Conservation (phyloP, 495 filamentous ascomycete species). For the Aspergillus taichungensis region DNA sequence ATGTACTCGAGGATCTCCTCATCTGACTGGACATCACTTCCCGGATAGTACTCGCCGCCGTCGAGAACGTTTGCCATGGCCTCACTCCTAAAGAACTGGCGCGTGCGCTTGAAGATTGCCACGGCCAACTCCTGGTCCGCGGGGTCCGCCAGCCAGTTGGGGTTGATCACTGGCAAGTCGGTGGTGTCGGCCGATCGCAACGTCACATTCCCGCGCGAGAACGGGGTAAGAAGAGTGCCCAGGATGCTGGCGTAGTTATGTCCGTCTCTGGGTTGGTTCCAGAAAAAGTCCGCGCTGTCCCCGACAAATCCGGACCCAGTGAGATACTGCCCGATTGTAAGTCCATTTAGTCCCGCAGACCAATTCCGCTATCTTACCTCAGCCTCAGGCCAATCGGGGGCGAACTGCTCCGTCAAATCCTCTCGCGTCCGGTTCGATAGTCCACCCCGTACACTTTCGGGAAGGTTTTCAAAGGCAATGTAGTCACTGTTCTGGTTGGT, state of each 20-base stretch:
- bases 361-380: constrained; percentile 23
- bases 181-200: constrained; percentile 34
- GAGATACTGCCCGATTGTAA: constrained; percentile 24
- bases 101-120: constrained; percentile 44
- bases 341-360: background rate
- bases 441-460: constrained; percentile 14
- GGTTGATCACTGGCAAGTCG: constrained; percentile 45
- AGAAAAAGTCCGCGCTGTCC: constrained; percentile 31
- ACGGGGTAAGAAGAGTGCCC: constrained; percentile 30
- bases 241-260: constrained; percentile 38
- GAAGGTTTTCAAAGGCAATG: constrained; percentile 45
- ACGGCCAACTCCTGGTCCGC: constrained; percentile 46
- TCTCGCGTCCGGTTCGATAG: constrained; percentile 14
- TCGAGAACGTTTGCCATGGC: constrained; percentile 33
- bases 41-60: constrained; percentile 42
- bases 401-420: constrained; percentile 24
- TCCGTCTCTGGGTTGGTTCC: constrained; percentile 29
- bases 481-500: constrained; percentile 32
- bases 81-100: constrained; percentile 33
- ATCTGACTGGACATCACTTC: constrained; percentile 37
- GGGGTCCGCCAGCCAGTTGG: constrained; percentile 40
- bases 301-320: constrained; percentile 26
- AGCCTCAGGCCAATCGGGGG: constrained; percentile 51
- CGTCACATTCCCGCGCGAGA: constrained; percentile 48
- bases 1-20: constrained; percentile 41